phyloP scores from a whole-genome alignment of 257 asterid genomes.

The Solanum infundibuliforme region DNA sequence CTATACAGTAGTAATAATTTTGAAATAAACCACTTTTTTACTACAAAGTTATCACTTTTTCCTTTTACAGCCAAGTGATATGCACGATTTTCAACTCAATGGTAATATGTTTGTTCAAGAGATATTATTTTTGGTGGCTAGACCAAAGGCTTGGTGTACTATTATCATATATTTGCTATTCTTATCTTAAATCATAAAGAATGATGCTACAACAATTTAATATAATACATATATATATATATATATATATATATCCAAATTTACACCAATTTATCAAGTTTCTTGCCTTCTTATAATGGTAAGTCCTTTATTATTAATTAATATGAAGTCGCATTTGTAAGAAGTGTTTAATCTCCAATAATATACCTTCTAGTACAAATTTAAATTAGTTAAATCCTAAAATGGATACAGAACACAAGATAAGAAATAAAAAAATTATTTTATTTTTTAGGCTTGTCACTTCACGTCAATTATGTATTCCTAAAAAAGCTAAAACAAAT shows the following conservation, averaged over 20 bases:
- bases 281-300: neutral
- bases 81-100: neutral
- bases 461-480: neutral
- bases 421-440: neutral
- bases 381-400: rapidly evolving
- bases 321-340: neutral
- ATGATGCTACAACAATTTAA: neutral
- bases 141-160: neutral
- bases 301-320: too few relatives aligned
- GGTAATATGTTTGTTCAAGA: neutral
- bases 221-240: too few relatives aligned
- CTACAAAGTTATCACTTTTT: neutral
- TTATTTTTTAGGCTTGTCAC: neutral
- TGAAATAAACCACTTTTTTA: neutral
- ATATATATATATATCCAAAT: too few relatives aligned
- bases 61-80: neutral
- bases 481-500: neutral
- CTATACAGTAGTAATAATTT: neutral
- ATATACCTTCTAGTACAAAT: rapidly evolving
- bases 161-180: neutral
- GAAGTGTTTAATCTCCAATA: rapidly evolving
- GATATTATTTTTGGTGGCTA: neutral
- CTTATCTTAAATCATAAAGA: neutral
- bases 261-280: neutral
- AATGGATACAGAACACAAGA: rapidly evolving